Base-by-base conservation (phyloP, 2,329 filamentous ascomycete species). In the Fusarium pseudocircinatum region DNA sequence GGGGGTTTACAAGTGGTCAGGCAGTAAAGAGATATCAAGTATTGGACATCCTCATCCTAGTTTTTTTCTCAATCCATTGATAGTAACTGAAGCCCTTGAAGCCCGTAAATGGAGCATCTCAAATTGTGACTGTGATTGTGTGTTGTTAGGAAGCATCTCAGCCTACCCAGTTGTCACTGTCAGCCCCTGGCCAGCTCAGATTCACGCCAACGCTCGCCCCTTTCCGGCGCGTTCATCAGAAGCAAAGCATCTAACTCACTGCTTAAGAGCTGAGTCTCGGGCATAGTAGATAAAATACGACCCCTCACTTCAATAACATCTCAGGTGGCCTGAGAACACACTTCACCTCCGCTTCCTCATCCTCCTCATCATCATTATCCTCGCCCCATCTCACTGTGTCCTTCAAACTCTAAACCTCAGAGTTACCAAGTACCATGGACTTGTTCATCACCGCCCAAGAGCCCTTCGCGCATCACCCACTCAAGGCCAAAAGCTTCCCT, bases 361-460 rank as follows among this genome's bases (percentile, higher is more conserved):
- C 36, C 61, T 58, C 36, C 28, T 59, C 53, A 43, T 34, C 30
- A 42, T 56, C 24, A 34, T 34, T 34, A 30, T 30, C 24, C 46
- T 32, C 26, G 57, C 44, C 44, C 39, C 36, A 44, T 28, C 42
- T 63, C 60, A 49, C 57, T 53, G 15, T 26, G n/a, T 26, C 32
- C 34, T 67, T 53, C 44, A 60, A 36, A 11, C 9, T 63, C 47
- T 20, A 20, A 12, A 34, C 10, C 43, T 32, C 36, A 24, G 18
- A 42, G 36, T 39, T 22, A 37, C 15, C 26, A 46, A 15, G 12
- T 30, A 43, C 8, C 36, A 78, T 78, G 76, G 76, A 78, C 44
- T 69, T 78, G 32, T 77, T 75, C 60, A 78, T 78, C 61, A 78
- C 76, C 13, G 76, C 76, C 11, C 47, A 77, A 30, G 75, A 78